Evolutionary conservation across 805 yeast species (phyloP).

Genomic region (Candida sphagnicola): DNA sequence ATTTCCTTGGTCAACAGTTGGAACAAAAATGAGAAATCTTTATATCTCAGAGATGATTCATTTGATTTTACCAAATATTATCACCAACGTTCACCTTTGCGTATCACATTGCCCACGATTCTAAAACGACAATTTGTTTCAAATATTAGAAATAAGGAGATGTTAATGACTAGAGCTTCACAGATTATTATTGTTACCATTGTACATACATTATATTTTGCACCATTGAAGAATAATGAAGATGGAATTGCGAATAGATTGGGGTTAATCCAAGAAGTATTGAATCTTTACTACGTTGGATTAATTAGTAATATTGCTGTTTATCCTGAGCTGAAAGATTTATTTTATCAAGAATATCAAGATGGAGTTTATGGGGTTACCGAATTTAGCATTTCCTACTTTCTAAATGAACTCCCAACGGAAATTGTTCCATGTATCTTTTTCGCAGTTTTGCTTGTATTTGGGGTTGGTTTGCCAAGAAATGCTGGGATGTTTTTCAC

Average conservation of each 20-base stretch:
- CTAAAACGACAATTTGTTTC: constrained; percentile 30
- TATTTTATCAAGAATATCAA: constrained; percentile 73
- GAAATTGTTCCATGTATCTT: constrained; percentile 57
- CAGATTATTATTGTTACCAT: constrained; percentile 65
- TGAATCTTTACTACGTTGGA: constrained; percentile 73
- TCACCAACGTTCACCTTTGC: constrained; percentile 17
- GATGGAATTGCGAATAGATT: constrained; percentile 62
- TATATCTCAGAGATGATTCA: constrained; percentile 23
- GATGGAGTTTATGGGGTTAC: constrained; percentile 66
- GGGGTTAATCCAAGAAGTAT: constrained; percentile 71
- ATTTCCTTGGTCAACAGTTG: constrained; percentile 24
- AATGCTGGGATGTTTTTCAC: constrained; percentile 65
- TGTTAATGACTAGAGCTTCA: constrained; percentile 57
- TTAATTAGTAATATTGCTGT: constrained; percentile 73
- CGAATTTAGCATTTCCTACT: constrained; percentile 60
- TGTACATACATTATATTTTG: constrained; percentile 62
- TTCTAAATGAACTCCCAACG: constrained; percentile 62
- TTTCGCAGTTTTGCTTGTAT: constrained; percentile 58
- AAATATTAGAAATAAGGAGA: constrained; percentile 43
- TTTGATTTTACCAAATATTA: constrained; percentile 43
- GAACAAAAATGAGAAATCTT: constrained; percentile 17
- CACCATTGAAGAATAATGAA: constrained; percentile 32
- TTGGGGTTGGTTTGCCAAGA: constrained; percentile 72
- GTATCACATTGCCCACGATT: constrained; percentile 26
- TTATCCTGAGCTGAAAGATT: constrained; percentile 69